These are phyloP conservation scores for Gastrodia elata DNA, from an alignment of 106 monocot species.

Conservation along the genomic window DNA sequence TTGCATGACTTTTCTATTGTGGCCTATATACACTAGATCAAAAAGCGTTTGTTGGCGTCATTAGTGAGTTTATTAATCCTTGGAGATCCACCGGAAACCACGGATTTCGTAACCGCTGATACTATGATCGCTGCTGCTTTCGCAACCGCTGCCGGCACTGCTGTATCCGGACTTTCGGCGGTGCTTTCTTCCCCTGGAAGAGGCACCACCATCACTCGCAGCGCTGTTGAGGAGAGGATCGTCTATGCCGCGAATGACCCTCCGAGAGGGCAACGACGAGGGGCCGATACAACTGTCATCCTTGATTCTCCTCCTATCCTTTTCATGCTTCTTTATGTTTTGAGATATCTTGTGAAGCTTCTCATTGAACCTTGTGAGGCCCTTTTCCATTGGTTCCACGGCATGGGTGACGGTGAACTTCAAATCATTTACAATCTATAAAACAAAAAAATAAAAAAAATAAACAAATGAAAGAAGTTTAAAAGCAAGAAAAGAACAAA, in stretches of 20 bases:
- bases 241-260: conserved; percentile 72
- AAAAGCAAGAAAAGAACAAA: neutral
- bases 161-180: conserved; percentile 52
- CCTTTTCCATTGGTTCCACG: conserved; percentile 89
- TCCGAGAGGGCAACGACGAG: conserved; percentile 26
- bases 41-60: neutral
- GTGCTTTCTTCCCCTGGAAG: conserved; percentile 27
- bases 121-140: conserved; percentile 69
- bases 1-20: neutral
- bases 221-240: conserved; percentile 70
- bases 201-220: conserved; percentile 35
- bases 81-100: conserved; percentile 65
- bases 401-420: conserved; percentile 93
- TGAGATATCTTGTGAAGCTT: conserved; percentile 88
- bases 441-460: conserved; percentile 6
- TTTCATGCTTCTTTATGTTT: conserved; percentile 77
- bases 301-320: conserved; percentile 57
- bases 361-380: conserved; percentile 68
- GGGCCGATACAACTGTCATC: conserved; percentile 77
- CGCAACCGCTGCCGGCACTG: conserved; percentile 78
- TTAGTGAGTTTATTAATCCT: conserved; percentile 25
- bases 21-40: neutral
- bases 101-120: conserved; percentile 44
- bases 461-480: conserved; percentile 2
- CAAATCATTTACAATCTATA: conserved; percentile 91